Base-by-base conservation (phyloP, 1,284 basidiomycete genomes). In the Abortiporus biennis region DNA sequence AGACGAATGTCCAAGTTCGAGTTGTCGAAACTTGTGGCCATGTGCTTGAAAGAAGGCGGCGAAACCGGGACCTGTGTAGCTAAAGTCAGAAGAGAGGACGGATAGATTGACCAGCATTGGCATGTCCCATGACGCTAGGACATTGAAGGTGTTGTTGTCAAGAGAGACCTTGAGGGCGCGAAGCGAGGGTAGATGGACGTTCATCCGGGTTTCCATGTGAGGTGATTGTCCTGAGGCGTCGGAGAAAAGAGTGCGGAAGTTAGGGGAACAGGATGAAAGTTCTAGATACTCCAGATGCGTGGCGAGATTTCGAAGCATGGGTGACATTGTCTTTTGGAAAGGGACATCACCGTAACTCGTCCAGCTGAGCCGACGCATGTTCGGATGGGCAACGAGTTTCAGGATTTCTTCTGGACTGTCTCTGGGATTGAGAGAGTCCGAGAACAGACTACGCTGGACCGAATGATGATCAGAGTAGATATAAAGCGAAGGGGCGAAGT, bases 1-100 rank as follows among this genome's bases (percentile, higher is more conserved):
- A 19, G 73, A 76, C 6, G 76, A 80, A 55, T 85, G 83, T 0
- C 82, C 83, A 22, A 86, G 70, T 54, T 85, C 82, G 27, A 85
- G 68, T 56, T 85, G 80, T 34, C 56, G 55, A 6, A 86, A 64
- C 49, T 76, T 73, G 8, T 54, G 56, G 1, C 83, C 84, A 53
- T 86, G 83, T 12, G 74, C 67, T 24, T 69, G 60, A 59, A 86
- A 83, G 62, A 86, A 85, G 38, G 63, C 58, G 19, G 71, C 61
- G 54, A 86, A 85, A 3, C 83, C 82, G 12, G 59, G 61, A 2
- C 72, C 72, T 13, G 77, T 73, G 51, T 82, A 81, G 42, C 69
- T 72, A 53, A 82, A 85, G 57, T 85, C 82, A 15, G 79, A 74
- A 3, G 77, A 76, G 23, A 84, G 64, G 16, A 85, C 78, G 6